Base-by-base conservation (phyloP, 1,284 basidiomycete genomes). In the Boletus nobilissimus region DNA sequence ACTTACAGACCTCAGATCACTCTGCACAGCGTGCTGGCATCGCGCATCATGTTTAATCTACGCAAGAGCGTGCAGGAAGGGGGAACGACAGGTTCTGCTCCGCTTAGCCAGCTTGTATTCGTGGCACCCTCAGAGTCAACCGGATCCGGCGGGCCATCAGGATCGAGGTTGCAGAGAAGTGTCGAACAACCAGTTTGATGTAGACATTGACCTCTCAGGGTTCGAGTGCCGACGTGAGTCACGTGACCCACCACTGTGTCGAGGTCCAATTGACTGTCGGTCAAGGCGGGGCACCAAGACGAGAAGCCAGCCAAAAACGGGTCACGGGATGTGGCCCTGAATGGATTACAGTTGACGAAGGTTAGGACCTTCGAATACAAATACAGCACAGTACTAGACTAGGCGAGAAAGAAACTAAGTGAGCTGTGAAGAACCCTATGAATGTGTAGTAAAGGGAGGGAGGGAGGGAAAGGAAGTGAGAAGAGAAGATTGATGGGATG, bases 11-110 rank as follows among this genome's bases (percentile, higher is more conserved):
- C 34, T n/a, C 79, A 79, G 63, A 40, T 79, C 19, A 18, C 64
- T 8, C 60, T 80, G 9, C 79, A 80, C 54, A 80, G 77, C 13
- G 64, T 80, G 51, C 79, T 79, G n/a, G 76, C 76, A 22, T 79
- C 79, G 3, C 79, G 79, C 26, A 80, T 79, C 57, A 57, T 79
- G 70, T 79, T 79, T 39, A 78, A 76, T 48, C 43, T 80, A 40
- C 77, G 79, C 57, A 76, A 70, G 63, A 72, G 69, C 43, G 0
- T n/a, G 11, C 68, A 38, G 26, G 16, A 34, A 16, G 24, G 5
- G 9, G 46, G 32, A 34, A 40, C 11, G 10, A 24, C 9, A 18
- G 38, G 71, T 36, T 34, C 54, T 9, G 8, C 11, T 6, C 11
- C 22, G 32, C 19, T 39, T 16, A 57, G 40, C 36, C 26, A 57